Percentiles rank a stretch among this genome's conserved stretches.
phyloP scores from a whole-genome alignment of 768 basidiomycete species.

The Asterophora lycoperdoides region DNA sequence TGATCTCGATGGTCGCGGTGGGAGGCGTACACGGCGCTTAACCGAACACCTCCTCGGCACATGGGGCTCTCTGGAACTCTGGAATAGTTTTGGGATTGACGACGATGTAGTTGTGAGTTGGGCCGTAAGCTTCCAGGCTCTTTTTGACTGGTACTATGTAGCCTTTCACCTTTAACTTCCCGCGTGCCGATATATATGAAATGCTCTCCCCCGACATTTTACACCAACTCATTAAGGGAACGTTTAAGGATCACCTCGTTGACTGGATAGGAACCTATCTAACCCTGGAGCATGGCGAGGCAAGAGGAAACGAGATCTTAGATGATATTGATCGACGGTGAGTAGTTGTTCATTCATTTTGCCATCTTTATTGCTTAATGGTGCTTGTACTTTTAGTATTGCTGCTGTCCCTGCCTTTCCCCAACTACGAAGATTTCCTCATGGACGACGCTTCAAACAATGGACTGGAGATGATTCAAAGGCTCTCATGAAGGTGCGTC shows the following conservation, averaged over 20 bases:
- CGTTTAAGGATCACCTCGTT: not conserved
- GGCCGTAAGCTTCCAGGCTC: not conserved
- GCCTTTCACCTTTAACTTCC: not conserved
- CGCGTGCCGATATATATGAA: too few relatives aligned
- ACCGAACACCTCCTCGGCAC: slow-evolving; percentile 17
- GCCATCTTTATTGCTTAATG: not conserved
- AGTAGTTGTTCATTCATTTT: not conserved
- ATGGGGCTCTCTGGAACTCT: slow-evolving; percentile 15
- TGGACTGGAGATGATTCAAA: not conserved
- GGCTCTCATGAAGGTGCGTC: not conserved
- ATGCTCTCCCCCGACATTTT: slow-evolving; percentile 1
- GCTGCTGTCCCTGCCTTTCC: not conserved
- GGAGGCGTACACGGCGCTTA: slow-evolving; percentile 10
- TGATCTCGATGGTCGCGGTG: slow-evolving; percentile 20
- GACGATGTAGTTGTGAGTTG: slow-evolving; percentile 22
- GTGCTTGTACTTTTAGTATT: not conserved
- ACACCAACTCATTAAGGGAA: not conserved
- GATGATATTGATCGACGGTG: not conserved
- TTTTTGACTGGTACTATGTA: not conserved
- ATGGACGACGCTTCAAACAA: not conserved
- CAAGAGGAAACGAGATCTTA: not conserved
- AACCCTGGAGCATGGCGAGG: not conserved
- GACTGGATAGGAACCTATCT: not conserved
- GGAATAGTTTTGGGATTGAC: slow-evolving; percentile 25
- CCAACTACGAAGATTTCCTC: not conserved